phyloP scores from a whole-genome alignment of 257 asterid species.

The Scutellaria minor region DNA sequence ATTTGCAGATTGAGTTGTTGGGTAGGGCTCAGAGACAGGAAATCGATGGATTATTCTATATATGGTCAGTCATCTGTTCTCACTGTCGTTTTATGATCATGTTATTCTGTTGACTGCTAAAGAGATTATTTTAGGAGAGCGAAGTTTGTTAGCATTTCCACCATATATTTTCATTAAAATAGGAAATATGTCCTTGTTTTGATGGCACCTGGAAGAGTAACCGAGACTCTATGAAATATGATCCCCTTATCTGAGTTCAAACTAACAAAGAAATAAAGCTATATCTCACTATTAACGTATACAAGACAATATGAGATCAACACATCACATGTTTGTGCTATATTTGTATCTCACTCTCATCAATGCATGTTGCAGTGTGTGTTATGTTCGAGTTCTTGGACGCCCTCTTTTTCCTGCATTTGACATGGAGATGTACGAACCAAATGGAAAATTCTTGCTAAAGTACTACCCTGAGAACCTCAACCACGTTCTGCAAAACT shows the following conservation, averaged over 20 bases:
- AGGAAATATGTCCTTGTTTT: background rate
- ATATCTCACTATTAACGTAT: background rate
- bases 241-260: background rate
- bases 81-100: background rate
- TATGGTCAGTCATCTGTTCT: slow-evolving; percentile 57
- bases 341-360: background rate
- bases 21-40: slow-evolving; percentile 76
- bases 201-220: background rate
- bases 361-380: slow-evolving; percentile 51
- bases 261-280: background rate
- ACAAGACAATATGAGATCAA: no score
- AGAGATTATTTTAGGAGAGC: background rate
- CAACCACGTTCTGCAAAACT: slow-evolving; percentile 37
- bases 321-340: background rate
- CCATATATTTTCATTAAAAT: background rate
- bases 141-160: slow-evolving; percentile 1
- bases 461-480: slow-evolving; percentile 47
- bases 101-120: slow-evolving; percentile 8
- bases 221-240: background rate
- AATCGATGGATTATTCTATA: slow-evolving; percentile 63
- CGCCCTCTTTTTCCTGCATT: slow-evolving; percentile 70
- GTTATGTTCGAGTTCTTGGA: slow-evolving; percentile 65
- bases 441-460: slow-evolving; percentile 50
- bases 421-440: slow-evolving; percentile 44
- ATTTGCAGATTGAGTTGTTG: slow-evolving; percentile 69